Conservation (phyloP, 306 rosid species). For the Fagus sylvatica region DNA sequence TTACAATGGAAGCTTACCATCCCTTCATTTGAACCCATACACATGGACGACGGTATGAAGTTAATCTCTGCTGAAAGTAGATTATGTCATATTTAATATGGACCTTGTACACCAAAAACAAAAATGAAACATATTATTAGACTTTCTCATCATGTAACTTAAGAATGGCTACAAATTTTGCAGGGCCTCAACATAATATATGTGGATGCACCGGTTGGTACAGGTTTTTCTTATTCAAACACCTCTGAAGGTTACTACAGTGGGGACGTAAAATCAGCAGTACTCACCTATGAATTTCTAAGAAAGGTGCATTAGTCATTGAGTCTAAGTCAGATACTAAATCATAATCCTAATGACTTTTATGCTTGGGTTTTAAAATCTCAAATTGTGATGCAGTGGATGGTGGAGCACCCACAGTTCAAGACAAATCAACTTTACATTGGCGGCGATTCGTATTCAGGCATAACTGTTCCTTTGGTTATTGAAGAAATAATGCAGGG, state of each 20-base stretch:
- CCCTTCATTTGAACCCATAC: conserved; percentile 24
- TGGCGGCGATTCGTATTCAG: conserved; percentile 31
- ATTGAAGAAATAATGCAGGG: conserved; percentile 18
- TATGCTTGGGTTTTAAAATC: too few species aligned
- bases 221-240: conserved; percentile 31
- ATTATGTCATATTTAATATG: background rate
- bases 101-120: too few species aligned
- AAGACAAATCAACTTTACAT: conserved; percentile 24
- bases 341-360: too few species aligned
- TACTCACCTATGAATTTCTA: conserved; percentile 19
- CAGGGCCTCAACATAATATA: conserved; percentile 28
- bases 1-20: conserved; percentile 27
- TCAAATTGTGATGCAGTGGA: conserved; percentile 19
- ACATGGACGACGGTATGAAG: conserved; percentile 28
- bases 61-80: background rate
- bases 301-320: conserved; percentile 3
- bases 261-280: conserved; percentile 17
- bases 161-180: background rate
- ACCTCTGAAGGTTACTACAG: conserved; percentile 21
- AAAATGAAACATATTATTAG: background rate
- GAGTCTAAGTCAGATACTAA: too few species aligned
- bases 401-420: conserved; percentile 20
- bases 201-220: conserved; percentile 31
- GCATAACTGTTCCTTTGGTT: conserved; percentile 25
- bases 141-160: background rate